Percentiles rank a stretch among this genome's conserved stretches.
These are phyloP conservation scores for Exophiala dermatitidis DNA, from an alignment of 2,329 filamentous ascomycete genomes.

Conservation along the genomic window DNA sequence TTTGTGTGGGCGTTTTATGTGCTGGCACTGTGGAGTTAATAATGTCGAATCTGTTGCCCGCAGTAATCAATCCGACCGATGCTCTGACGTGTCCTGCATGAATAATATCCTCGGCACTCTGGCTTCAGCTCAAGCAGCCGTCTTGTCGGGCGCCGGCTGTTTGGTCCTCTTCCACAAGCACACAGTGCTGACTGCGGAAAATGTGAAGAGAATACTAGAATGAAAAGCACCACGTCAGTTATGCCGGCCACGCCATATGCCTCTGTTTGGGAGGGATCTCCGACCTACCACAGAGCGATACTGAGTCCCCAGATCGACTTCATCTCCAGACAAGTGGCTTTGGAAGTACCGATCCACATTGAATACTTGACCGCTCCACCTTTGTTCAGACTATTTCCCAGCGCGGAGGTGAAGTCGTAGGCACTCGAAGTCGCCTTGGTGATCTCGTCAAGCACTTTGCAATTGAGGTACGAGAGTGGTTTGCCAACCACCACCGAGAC, in stretches of 20 bases:
- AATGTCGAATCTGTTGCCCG: neutral
- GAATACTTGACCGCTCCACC: conserved; percentile 46
- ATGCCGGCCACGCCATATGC: neutral
- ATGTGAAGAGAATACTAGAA: conserved; percentile 56
- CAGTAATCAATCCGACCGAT: neutral
- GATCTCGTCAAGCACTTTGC: conserved; percentile 49
- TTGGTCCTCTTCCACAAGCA: conserved; percentile 59
- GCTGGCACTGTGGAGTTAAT: neutral
- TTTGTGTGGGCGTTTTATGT: neutral
- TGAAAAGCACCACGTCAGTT: conserved; percentile 8
- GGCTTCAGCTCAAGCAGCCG: conserved; percentile 38
- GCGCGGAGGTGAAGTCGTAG: conserved; percentile 48
- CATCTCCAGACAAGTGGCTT: conserved; percentile 68
- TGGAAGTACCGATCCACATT: conserved; percentile 54
- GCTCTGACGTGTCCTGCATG: neutral
- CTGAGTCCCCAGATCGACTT: conserved; percentile 82
- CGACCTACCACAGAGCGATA: conserved; percentile 63
- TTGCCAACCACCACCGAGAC: conserved; percentile 70
- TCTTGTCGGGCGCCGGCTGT: conserved; percentile 41
- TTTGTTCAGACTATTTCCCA: conserved; percentile 46
- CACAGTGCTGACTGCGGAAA: conserved; percentile 52
- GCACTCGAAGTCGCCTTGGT: conserved; percentile 43
- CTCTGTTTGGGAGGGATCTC: neutral
- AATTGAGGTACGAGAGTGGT: conserved; percentile 71
- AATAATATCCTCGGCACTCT: neutral